Evolutionary conservation across 345 rosid genomes (phyloP).

Genomic region (Trapa incisa): DNA sequence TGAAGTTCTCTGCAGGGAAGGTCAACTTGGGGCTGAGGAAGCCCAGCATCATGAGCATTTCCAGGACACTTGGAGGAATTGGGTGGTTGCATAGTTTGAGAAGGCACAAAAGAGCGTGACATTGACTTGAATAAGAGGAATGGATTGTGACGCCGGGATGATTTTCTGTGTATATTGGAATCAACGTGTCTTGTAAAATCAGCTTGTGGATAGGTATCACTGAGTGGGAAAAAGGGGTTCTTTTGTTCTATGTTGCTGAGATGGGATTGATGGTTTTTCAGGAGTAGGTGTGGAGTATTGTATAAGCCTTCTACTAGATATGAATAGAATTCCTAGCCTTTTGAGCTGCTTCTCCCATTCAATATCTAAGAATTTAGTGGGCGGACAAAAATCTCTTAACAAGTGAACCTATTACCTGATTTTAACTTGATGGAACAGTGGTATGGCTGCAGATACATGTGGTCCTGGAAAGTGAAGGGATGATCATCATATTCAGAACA

Average conservation of each 20-base stretch:
- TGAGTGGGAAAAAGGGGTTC: not conserved
- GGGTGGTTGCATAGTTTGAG: slow-evolving; percentile 55
- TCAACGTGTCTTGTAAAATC: not conserved
- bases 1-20: slow-evolving; percentile 75
- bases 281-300: not conserved
- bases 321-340: not conserved
- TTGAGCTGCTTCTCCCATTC: not conserved
- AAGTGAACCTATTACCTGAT: not conserved
- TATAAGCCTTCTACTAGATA: not conserved
- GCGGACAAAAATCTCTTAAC: not conserved
- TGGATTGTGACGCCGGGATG: not conserved
- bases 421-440: too few species aligned
- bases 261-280: not conserved
- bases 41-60: slow-evolving; percentile 55
- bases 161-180: not conserved
- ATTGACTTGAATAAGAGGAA: not conserved
- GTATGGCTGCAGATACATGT: not conserved
- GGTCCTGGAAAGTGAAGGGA: not conserved
- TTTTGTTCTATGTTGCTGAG: not conserved
- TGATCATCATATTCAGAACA: not conserved
- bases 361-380: too few species aligned
- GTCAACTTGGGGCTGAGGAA: slow-evolving; percentile 73
- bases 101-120: slow-evolving; percentile 11
- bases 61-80: slow-evolving; percentile 61
- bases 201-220: not conserved